These are phyloP conservation scores for Epichloe gansuensis DNA, from an alignment of 2,329 filamentous ascomycete genomes.

Conservation along the genomic window DNA sequence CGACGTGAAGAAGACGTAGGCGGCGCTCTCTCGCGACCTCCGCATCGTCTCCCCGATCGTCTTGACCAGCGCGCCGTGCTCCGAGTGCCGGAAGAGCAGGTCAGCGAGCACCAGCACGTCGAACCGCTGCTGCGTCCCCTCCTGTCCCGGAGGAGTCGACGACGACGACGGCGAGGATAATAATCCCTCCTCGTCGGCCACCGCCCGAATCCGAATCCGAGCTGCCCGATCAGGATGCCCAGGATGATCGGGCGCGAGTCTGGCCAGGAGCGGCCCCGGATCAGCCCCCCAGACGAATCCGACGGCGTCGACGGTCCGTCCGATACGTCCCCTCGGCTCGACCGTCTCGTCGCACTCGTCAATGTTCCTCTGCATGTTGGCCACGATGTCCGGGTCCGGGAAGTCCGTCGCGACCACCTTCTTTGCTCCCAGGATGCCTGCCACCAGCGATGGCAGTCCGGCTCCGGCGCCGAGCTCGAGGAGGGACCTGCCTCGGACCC, in stretches of 20 bases:
- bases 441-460: slow-evolving; percentile 69
- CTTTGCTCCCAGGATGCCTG: slow-evolving; percentile 56
- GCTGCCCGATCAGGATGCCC: not conserved
- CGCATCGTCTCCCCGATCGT: slow-evolving; percentile 58
- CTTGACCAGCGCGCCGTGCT: slow-evolving; percentile 65
- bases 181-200: no score
- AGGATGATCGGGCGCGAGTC: slow-evolving; percentile 28
- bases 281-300: slow-evolving; percentile 79
- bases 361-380: slow-evolving; percentile 69
- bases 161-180: no score
- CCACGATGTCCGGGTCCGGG: slow-evolving; percentile 70
- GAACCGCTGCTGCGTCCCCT: slow-evolving; percentile 31
- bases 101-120: slow-evolving; percentile 80
- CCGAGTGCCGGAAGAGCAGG: slow-evolving; percentile 79
- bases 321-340: slow-evolving; percentile 18
- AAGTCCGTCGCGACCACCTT: slow-evolving; percentile 77
- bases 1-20: slow-evolving; percentile 86
- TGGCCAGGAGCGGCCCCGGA: slow-evolving; percentile 41
- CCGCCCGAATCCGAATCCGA: no score
- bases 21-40: slow-evolving; percentile 40
- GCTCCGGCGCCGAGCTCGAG: slow-evolving; percentile 84
- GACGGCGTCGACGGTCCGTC: slow-evolving; percentile 37
- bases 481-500: slow-evolving; percentile 56
- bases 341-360: slow-evolving; percentile 33
- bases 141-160: no score